Evolutionary conservation across 345 rosid genomes (phyloP).

Genomic region (sweet orange (Citrus sinensis)): DNA sequence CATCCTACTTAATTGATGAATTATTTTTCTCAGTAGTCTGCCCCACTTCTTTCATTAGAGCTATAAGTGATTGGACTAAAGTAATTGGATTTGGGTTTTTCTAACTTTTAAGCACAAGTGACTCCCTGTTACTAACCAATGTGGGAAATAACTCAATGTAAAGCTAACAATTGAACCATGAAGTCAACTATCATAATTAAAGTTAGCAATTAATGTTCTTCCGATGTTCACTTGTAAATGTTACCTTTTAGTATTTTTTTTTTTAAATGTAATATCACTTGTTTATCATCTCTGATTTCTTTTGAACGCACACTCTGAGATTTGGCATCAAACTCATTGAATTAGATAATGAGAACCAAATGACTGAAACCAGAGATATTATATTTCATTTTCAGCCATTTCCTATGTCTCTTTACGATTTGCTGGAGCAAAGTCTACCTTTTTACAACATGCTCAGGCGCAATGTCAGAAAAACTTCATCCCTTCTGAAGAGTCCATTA

Average conservation of each 20-base stretch:
- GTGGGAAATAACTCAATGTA: too few relatives aligned
- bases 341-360: neutral
- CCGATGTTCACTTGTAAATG: neutral
- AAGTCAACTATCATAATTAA: neutral
- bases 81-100: neutral
- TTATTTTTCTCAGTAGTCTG: too few relatives aligned
- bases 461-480: slow-evolving; percentile 37
- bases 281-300: neutral
- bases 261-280: neutral
- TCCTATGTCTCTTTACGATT: slow-evolving; percentile 52
- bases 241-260: neutral
- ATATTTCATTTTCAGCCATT: slow-evolving; percentile 46
- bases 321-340: neutral
- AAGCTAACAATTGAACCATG: neutral
- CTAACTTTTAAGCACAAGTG: too few relatives aligned
- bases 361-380: neutral
- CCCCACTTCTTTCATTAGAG: too few relatives aligned
- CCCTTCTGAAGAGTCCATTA: slow-evolving; percentile 43
- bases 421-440: slow-evolving; percentile 79
- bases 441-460: slow-evolving; percentile 71
- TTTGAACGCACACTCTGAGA: neutral
- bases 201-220: neutral
- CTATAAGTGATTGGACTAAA: neutral
- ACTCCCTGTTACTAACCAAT: too few relatives aligned
- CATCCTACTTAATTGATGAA: too few relatives aligned